Conservation (phyloP, 2,329 filamentous ascomycete species). For the Trichoderma breve region DNA sequence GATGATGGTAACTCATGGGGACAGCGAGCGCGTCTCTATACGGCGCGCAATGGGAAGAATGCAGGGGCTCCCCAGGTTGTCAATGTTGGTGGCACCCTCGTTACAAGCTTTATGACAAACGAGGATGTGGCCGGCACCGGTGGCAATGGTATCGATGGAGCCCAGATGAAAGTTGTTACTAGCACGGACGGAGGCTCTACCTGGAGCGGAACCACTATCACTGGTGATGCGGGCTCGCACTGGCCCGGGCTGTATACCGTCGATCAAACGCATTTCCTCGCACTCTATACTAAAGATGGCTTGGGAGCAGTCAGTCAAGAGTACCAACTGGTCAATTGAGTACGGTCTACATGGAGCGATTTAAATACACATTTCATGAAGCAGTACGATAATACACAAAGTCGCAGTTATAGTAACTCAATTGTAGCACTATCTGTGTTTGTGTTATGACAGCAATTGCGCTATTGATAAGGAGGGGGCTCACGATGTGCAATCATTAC, state of each 20-base stretch:
- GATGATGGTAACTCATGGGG: conserved; percentile 45
- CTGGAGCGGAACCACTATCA: not conserved
- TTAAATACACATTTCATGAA: too few species aligned
- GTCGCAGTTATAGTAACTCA: too few species aligned
- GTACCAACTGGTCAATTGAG: not conserved
- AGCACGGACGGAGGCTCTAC: not conserved
- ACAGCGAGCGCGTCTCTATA: conserved; percentile 38
- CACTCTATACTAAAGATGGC: not conserved
- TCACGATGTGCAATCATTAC: too few species aligned
- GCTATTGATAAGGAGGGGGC: too few species aligned
- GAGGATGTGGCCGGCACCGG: conserved; percentile 32
- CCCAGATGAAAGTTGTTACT: not conserved
- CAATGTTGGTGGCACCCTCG: conserved; percentile 42
- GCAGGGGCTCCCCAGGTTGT: conserved; percentile 20
- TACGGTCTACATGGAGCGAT: too few species aligned
- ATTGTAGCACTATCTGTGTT: too few species aligned
- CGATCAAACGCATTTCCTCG: not conserved
- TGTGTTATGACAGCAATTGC: too few species aligned
- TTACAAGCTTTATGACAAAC: conserved; percentile 46
- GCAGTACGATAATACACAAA: too few species aligned
- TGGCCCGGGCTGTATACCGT: not conserved
- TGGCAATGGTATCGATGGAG: not conserved
- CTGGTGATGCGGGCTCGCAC: not conserved
- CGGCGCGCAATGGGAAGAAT: conserved; percentile 23
- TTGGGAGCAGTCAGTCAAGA: not conserved